Evolutionary conservation across 73 alveolate species (phyloP).

Genomic region (Paramecium pentaurelia): DNA sequence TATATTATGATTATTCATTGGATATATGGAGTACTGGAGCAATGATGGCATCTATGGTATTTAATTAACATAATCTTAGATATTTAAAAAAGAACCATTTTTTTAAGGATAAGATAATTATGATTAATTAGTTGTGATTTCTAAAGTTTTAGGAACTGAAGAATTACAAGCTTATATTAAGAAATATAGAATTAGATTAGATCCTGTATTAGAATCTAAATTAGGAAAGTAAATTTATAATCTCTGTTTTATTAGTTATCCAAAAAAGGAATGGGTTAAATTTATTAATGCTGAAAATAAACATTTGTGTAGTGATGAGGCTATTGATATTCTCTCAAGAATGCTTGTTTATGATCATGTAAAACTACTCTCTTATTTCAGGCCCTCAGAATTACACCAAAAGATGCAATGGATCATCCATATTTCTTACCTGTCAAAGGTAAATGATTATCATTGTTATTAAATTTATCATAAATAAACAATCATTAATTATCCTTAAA

Average conservation of each 20-base stretch:
- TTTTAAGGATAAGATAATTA: slow-evolving; percentile 97
- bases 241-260: background rate
- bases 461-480: background rate
- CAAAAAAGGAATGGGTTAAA: slow-evolving; percentile 55
- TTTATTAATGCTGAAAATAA: slow-evolving; percentile 87
- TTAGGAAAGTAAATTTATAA: slow-evolving; percentile 21
- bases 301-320: slow-evolving; percentile 88
- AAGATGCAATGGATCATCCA: slow-evolving; percentile 95
- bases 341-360: slow-evolving; percentile 95
- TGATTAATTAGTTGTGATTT: slow-evolving; percentile 94
- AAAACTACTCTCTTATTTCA: background rate
- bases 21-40: slow-evolving; percentile 95
- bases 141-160: slow-evolving; percentile 94
- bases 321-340: slow-evolving; percentile 93
- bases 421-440: slow-evolving; percentile 85
- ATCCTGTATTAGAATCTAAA: slow-evolving; percentile 64
- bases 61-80: slow-evolving; percentile 53
- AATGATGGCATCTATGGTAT: slow-evolving; percentile 90
- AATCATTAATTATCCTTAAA: background rate
- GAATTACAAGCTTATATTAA: slow-evolving; percentile 65
- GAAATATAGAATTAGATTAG: slow-evolving; percentile 67
- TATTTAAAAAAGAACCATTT: slow-evolving; percentile 96
- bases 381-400: slow-evolving; percentile 88
- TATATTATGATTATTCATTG: slow-evolving; percentile 81
- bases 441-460: background rate